phyloP scores from a whole-genome alignment of 176 grass and related monocot genomes.

The Olyra latifolia region DNA sequence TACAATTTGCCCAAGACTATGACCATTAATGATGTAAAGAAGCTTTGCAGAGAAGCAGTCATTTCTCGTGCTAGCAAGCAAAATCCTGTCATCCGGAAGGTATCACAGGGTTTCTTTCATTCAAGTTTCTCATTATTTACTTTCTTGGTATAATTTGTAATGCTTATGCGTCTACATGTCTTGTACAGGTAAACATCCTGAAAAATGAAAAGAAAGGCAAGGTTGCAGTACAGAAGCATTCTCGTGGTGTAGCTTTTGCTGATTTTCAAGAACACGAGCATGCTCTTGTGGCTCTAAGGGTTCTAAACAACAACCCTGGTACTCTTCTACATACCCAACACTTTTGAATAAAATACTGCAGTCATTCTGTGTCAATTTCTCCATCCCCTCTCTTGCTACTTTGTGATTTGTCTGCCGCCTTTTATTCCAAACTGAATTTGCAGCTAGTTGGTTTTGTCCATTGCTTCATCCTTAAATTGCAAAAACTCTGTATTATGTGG shows the following conservation, averaged over 20 bases:
- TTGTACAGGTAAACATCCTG: constrained; percentile 79
- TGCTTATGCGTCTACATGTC: constrained; percentile 13
- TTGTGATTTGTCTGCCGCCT: neutral
- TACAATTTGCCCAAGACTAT: constrained; percentile 97
- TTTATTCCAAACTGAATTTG: neutral
- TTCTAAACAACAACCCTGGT: constrained; percentile 99
- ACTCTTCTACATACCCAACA: constrained; percentile 11
- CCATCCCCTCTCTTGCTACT: neutral
- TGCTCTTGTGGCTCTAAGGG: constrained; percentile 86
- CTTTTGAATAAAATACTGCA: constrained; percentile 1
- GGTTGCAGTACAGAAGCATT: constrained; percentile 67
- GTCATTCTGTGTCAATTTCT: neutral
- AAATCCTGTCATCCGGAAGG: constrained; percentile 90
- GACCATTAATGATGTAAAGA: constrained; percentile 85
- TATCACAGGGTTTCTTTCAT: constrained; percentile 33
- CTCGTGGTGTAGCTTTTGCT: constrained; percentile 86
- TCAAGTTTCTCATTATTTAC: neutral
- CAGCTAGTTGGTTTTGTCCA: neutral
- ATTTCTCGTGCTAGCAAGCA: constrained; percentile 79
- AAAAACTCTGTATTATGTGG: neutral
- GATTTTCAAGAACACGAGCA: constrained; percentile 98
- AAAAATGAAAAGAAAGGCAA: constrained; percentile 82
- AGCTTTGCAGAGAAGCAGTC: constrained; percentile 88
- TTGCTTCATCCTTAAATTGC: constrained; percentile 14
- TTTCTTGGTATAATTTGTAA: constrained; percentile 1